These are phyloP conservation scores for Maudiozyma turicensis DNA, from an alignment of 805 yeast species.

Conservation along the genomic window DNA sequence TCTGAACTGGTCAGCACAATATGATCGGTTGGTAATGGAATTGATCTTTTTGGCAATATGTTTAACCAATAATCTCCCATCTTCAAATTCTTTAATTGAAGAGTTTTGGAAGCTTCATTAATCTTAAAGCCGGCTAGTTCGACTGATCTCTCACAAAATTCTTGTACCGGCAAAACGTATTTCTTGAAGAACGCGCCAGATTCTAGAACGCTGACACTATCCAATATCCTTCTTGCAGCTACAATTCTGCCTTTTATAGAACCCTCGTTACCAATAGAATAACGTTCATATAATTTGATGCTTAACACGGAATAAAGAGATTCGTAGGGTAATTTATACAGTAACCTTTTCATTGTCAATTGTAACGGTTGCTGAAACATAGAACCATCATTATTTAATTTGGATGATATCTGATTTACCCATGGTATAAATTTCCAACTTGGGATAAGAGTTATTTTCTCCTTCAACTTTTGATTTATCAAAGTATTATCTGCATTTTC, in stretches of 20 bases:
- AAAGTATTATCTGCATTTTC: conserved; percentile 40
- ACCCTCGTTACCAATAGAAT: conserved; percentile 29
- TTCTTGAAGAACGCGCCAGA: conserved; percentile 18
- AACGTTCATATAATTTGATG: conserved; percentile 37
- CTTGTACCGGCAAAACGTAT: conserved; percentile 37
- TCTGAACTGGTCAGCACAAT: conserved; percentile 35
- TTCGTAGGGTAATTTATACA: conserved; percentile 61
- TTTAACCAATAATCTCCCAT: conserved; percentile 51
- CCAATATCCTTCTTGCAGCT: conserved; percentile 45
- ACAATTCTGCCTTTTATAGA: conserved; percentile 37
- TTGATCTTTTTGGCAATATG: conserved; percentile 31
- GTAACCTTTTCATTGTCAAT: conserved; percentile 37
- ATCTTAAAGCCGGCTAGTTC: conserved; percentile 39
- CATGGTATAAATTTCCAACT: conserved; percentile 61
- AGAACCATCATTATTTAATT: conserved; percentile 41
- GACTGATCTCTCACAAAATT: conserved; percentile 42
- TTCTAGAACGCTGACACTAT: conserved; percentile 25
- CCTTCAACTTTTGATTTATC: conserved; percentile 36
- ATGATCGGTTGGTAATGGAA: conserved; percentile 62
- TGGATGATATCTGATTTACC: conserved; percentile 73
- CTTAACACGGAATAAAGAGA: conserved; percentile 55
- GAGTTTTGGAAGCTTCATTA: conserved; percentile 9
- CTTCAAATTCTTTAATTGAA: conserved; percentile 28
- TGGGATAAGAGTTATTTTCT: conserved; percentile 38
- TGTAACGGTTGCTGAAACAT: conserved; percentile 49